Percentiles rank a stretch among this genome's conserved stretches.
Conservation (phyloP, 2,329 filamentous ascomycete species). For the Aspergillus felis region DNA sequence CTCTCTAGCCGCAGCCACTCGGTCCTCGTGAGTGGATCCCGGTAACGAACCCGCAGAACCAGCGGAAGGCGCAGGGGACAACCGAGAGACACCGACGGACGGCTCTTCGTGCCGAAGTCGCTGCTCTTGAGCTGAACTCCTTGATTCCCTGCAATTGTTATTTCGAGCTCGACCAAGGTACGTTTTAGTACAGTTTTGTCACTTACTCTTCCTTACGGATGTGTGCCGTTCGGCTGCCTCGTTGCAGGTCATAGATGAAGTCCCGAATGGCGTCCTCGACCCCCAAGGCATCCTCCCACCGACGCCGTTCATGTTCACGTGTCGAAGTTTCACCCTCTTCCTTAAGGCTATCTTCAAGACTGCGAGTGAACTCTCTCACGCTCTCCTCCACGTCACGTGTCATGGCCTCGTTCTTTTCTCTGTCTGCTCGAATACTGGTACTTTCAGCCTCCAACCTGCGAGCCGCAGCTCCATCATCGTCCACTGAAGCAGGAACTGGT, state of each 20-base stretch:
- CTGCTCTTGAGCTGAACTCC: conserved; percentile 50
- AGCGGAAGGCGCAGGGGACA: conserved; percentile 45
- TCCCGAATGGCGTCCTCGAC: conserved; percentile 96
- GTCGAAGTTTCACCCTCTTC: conserved; percentile 71
- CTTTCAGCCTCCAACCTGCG: conserved; percentile 87
- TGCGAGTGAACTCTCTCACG: conserved; percentile 78
- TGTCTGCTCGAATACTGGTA: conserved; percentile 73
- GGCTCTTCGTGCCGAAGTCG: conserved; percentile 50
- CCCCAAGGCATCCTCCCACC: conserved; percentile 94
- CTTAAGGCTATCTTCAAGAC: conserved; percentile 83
- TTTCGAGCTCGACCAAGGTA: conserved; percentile 1
- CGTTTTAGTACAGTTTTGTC: neutral
- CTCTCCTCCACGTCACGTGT: conserved; percentile 95
- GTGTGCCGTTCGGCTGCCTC: conserved; percentile 73
- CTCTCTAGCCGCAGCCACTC: conserved; percentile 93
- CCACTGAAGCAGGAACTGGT: conserved; percentile 62
- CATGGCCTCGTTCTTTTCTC: conserved; percentile 94
- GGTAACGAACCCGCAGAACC: conserved; percentile 69
- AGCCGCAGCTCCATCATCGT: conserved; percentile 73
- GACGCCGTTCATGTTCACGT: conserved; percentile 82
- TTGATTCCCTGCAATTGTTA: conserved; percentile 44
- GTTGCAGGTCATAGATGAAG: conserved; percentile 94
- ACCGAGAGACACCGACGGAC: conserved; percentile 42
- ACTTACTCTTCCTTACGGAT: conserved; percentile 60
- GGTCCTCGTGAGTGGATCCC: conserved; percentile 87